Evolutionary conservation across 1,139 yeast species (phyloP).

Genomic region (Saccharomyces pastorianus): DNA sequence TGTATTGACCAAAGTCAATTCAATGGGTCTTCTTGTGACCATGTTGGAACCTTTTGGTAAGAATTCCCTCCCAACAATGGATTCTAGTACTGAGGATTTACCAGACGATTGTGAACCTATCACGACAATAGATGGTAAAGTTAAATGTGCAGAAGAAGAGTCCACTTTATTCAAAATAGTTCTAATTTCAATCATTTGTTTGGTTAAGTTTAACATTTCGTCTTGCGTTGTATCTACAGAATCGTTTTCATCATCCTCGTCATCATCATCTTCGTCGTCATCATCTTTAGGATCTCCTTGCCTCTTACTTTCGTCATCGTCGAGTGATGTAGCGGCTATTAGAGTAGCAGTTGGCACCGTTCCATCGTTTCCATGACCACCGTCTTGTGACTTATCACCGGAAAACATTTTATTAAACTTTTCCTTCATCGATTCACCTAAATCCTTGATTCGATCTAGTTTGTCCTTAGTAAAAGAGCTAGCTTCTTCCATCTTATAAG

Average conservation of each 20-base stretch:
- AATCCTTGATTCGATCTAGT: slow-evolving; percentile 51
- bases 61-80: slow-evolving; percentile 91
- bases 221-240: slow-evolving; percentile 52
- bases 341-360: slow-evolving; percentile 33
- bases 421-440: slow-evolving; percentile 35
- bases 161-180: slow-evolving; percentile 69
- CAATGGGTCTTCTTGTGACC: slow-evolving; percentile 95
- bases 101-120: slow-evolving; percentile 97
- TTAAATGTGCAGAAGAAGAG: slow-evolving; percentile 61
- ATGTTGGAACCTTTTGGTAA: slow-evolving; percentile 90
- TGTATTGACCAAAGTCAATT: slow-evolving; percentile 80
- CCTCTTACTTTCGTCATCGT: slow-evolving; percentile 22
- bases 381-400: slow-evolving; percentile 23
- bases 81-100: slow-evolving; percentile 85
- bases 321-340: slow-evolving; percentile 33
- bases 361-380: slow-evolving; percentile 30
- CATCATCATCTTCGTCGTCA: slow-evolving; percentile 36
- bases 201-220: slow-evolving; percentile 77
- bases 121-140: slow-evolving; percentile 89
- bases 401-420: slow-evolving; percentile 20
- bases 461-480: slow-evolving; percentile 61
- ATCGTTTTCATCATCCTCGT: slow-evolving; percentile 34
- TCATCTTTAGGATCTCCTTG: slow-evolving; percentile 29
- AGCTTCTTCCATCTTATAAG: slow-evolving; percentile 87
- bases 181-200: slow-evolving; percentile 94